A percentile compares a stretch with the other conserved stretches of the same genome.
phyloP scores from a whole-genome alignment of 345 rosid species.

The Isatis tinctoria region DNA sequence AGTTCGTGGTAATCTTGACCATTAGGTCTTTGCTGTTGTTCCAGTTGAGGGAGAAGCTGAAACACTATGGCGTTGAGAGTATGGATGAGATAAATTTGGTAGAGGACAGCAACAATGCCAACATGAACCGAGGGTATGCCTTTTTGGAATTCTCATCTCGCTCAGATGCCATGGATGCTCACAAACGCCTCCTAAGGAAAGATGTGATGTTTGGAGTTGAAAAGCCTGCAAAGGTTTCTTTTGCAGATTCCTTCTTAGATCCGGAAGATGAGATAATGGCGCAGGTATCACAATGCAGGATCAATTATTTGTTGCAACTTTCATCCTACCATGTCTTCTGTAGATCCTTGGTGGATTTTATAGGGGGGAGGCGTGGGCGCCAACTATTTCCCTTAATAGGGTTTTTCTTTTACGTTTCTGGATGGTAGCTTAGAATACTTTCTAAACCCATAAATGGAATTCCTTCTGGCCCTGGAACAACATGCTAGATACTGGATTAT shows the following conservation, averaged over 20 bases:
- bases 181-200: constrained; percentile 86
- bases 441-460: neutral
- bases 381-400: neutral
- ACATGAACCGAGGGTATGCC: constrained; percentile 97
- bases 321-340: constrained; percentile 23
- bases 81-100: constrained; percentile 89
- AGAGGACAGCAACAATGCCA: constrained; percentile 79
- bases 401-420: neutral
- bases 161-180: constrained; percentile 90
- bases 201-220: constrained; percentile 94
- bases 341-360: constrained; percentile 20
- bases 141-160: constrained; percentile 93
- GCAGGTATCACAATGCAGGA: constrained; percentile 57
- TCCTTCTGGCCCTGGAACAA: constrained; percentile 8
- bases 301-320: constrained; percentile 23
- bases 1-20: constrained; percentile 26
- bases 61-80: constrained; percentile 86
- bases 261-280: constrained; percentile 96
- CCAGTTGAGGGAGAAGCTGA: constrained; percentile 95
- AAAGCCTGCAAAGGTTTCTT: constrained; percentile 93
- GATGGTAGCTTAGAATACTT: neutral
- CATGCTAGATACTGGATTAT: constrained; percentile 2
- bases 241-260: constrained; percentile 95
- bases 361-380: neutral
- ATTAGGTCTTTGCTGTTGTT: constrained; percentile 38